A percentile compares a stretch with the other conserved stretches of the same genome.
Conservation (phyloP, 2,329 filamentous ascomycete species). For the Chrysosporium queenslandicum region DNA sequence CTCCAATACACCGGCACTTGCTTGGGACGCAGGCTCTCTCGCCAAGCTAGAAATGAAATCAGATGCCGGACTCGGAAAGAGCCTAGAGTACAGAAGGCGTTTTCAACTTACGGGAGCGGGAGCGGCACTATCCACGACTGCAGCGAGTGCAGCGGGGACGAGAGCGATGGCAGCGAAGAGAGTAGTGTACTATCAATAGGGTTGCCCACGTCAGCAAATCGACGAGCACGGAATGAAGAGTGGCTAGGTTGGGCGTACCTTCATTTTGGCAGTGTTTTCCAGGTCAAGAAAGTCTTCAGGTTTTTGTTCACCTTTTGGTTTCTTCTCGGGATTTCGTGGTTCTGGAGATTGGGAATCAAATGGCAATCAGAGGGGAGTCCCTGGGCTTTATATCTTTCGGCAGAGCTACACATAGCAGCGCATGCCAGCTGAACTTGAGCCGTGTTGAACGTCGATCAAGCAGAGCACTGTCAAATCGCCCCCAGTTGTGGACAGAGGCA, state of each 20-base stretch:
- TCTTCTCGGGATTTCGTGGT: background rate
- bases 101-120: background rate
- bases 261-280: background rate
- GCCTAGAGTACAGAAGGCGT: background rate
- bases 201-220: background rate
- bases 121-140: background rate
- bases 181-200: background rate
- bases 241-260: background rate
- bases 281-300: background rate
- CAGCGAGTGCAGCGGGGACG: background rate
- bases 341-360: background rate
- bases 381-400: background rate
- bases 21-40: conserved; percentile 17
- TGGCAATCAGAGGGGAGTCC: background rate
- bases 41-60: conserved; percentile 8
- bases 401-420: background rate
- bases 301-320: background rate
- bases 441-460: background rate
- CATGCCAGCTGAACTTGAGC: background rate
- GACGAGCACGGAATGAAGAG: background rate
- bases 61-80: background rate
- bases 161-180: background rate
- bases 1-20: conserved; percentile 16
- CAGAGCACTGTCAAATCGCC: background rate
- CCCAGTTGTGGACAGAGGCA: background rate